Percentiles rank a stretch among this genome's conserved stretches.
Evolutionary conservation across 169 alveolate species (phyloP).

Genomic region (Cyclospora cayetanensis): DNA sequence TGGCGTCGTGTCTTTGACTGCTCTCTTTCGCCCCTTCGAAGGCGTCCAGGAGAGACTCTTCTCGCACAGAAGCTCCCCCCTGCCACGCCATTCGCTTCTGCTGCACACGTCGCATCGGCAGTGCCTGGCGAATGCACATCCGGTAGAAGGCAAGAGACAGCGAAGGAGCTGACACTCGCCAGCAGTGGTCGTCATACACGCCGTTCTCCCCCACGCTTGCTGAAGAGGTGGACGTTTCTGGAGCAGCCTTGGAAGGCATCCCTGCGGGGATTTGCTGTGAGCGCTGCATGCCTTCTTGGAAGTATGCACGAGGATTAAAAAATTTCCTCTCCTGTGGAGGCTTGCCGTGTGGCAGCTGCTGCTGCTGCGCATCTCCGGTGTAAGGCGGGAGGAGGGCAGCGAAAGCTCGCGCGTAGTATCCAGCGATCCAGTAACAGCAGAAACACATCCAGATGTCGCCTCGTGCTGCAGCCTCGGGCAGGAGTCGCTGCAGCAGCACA

Average conservation of each 20-base stretch:
- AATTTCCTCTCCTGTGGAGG: constrained; percentile 1
- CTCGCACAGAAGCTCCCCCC: neutral
- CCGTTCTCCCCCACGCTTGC: neutral
- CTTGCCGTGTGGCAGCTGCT: neutral
- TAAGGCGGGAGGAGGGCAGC: constrained; percentile 62
- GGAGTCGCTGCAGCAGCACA: constrained; percentile 58
- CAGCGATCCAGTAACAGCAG: constrained; percentile 59
- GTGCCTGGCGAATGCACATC: neutral
- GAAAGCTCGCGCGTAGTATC: constrained; percentile 54
- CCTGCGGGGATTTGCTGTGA: neutral
- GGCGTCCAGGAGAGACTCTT: neutral
- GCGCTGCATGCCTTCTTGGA: constrained; percentile 14
- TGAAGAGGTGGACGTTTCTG: neutral
- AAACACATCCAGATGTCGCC: constrained; percentile 65
- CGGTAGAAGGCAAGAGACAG: constrained; percentile 32
- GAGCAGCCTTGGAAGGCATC: neutral
- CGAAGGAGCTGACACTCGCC: constrained; percentile 33
- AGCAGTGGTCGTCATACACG: constrained; percentile 50
- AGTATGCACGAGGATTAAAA: constrained; percentile 24
- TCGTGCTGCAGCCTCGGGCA: constrained; percentile 55
- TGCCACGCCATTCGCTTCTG: constrained; percentile 16
- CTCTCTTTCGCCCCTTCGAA: too few species aligned
- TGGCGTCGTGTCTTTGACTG: neutral
- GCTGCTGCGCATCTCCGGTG: neutral
- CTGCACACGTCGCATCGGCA: constrained; percentile 44